Conservation (phyloP, 202 grass and related monocot genomes). For the Panicum virgatum region DNA sequence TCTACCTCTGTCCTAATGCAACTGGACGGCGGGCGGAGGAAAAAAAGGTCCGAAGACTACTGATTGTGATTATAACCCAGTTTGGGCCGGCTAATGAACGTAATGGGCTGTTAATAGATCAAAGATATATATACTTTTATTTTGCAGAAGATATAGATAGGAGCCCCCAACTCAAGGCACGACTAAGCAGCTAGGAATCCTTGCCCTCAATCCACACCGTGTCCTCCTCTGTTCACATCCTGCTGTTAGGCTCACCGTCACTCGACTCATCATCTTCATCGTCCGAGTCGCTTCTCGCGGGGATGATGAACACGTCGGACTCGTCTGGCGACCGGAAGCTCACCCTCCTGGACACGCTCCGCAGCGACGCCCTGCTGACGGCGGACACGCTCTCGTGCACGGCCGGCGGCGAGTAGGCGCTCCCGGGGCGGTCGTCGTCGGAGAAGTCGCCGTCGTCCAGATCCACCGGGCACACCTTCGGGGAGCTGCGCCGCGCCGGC, state of each 20-base stretch:
- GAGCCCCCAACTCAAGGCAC: too few species aligned
- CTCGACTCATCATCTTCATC: conserved; percentile 26
- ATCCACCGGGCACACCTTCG: conserved; percentile 51
- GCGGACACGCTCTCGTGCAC: conserved; percentile 18
- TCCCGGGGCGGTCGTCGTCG: not conserved
- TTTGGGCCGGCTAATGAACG: too few species aligned
- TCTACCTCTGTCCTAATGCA: too few species aligned
- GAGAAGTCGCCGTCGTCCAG: conserved; percentile 5
- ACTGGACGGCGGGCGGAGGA: too few species aligned
- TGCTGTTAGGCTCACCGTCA: not conserved
- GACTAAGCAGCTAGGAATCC: not conserved
- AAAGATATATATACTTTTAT: too few species aligned
- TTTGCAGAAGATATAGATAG: too few species aligned
- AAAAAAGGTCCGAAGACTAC: too few species aligned
- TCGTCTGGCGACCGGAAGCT: conserved; percentile 52
- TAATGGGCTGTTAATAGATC: too few species aligned
- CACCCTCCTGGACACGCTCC: conserved; percentile 19
- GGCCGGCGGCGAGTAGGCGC: not conserved
- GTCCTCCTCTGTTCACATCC: not conserved
- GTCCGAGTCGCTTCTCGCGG: conserved; percentile 16
- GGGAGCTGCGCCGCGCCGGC: conserved; percentile 30
- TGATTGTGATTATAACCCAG: too few species aligned
- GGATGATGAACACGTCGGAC: conserved; percentile 49
- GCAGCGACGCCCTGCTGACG: conserved; percentile 11
- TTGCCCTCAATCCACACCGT: not conserved